phyloP scores from a whole-genome alignment of 768 basidiomycete species.

The Boletus bicolor region DNA sequence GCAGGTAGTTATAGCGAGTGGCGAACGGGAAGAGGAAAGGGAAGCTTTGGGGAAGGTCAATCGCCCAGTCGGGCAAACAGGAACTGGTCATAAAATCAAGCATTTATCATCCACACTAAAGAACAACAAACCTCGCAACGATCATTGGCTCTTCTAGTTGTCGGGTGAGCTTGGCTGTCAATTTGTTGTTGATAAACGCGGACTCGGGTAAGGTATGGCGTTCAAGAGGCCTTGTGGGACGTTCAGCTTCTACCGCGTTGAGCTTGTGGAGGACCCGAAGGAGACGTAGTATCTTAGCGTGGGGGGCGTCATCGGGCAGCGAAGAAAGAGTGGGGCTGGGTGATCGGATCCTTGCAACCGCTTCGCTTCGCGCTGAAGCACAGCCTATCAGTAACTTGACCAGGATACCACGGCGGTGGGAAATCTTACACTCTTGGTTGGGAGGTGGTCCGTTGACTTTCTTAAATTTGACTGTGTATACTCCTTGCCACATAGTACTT shows the following conservation, averaged over 20 bases:
- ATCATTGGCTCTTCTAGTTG: constrained; percentile 99
- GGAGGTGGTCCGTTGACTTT: constrained; percentile 84
- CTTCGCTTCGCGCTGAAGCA: constrained; percentile 31
- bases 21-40: constrained; percentile 99
- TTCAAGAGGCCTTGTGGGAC: constrained; percentile 44
- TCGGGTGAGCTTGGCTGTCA: constrained; percentile 95
- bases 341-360: constrained; percentile 53
- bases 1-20: constrained; percentile 94
- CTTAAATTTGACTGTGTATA: constrained; percentile 91
- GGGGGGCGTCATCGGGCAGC: constrained; percentile 77
- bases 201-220: constrained; percentile 69
- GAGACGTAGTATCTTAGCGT: constrained; percentile 87
- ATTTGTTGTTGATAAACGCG: constrained; percentile 94
- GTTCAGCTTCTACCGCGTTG: constrained; percentile 69
- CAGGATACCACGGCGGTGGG: neutral
- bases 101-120: neutral
- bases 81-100: constrained; percentile 49
- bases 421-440: constrained; percentile 52
- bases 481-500: constrained; percentile 82
- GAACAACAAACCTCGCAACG: constrained; percentile 75
- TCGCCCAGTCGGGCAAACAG: constrained; percentile 95
- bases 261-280: constrained; percentile 84
- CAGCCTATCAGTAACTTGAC: constrained; percentile 15
- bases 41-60: constrained; percentile 94
- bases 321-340: constrained; percentile 70